Evolutionary conservation across 2,329 filamentous ascomycete species (phyloP).

Genomic region (Stachybotrys chlorohalonatus): DNA sequence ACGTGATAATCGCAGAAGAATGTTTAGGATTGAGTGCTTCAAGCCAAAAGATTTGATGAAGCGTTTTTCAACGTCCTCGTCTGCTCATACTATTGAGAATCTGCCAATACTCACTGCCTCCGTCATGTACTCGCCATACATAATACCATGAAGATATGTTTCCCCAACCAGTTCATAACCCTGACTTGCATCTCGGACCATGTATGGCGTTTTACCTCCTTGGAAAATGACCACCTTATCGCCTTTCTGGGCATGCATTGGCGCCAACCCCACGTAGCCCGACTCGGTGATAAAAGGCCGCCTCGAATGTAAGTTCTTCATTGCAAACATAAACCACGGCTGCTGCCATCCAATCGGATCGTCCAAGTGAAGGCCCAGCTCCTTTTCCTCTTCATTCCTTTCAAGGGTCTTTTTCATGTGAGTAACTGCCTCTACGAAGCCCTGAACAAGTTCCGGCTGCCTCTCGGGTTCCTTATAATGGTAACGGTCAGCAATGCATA

Average conservation of each 20-base stretch:
- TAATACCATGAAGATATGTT: slow-evolving; percentile 4
- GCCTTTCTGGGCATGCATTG: slow-evolving; percentile 1
- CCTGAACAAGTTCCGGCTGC: not conserved
- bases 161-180: slow-evolving; percentile 3
- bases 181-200: not conserved
- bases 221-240: slow-evolving; percentile 2
- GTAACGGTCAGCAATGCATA: not conserved
- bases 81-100: too few species aligned
- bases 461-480: not conserved
- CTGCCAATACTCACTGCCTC: too few species aligned
- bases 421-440: not conserved
- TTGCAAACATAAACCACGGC: not conserved
- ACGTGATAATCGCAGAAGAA: too few species aligned
- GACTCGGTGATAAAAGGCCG: slow-evolving; percentile 1
- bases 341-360: not conserved
- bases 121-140: slow-evolving; percentile 3
- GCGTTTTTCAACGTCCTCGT: too few species aligned
- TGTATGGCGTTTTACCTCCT: slow-evolving; percentile 3
- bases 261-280: slow-evolving; percentile 3
- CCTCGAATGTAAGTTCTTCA: not conserved
- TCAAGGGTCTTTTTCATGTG: not conserved
- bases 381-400: too few species aligned
- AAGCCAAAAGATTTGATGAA: too few species aligned
- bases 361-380: not conserved
- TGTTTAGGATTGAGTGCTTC: too few species aligned